These are phyloP conservation scores for Camelina neglecta DNA, from an alignment of 345 rosid species.

Conservation along the genomic window DNA sequence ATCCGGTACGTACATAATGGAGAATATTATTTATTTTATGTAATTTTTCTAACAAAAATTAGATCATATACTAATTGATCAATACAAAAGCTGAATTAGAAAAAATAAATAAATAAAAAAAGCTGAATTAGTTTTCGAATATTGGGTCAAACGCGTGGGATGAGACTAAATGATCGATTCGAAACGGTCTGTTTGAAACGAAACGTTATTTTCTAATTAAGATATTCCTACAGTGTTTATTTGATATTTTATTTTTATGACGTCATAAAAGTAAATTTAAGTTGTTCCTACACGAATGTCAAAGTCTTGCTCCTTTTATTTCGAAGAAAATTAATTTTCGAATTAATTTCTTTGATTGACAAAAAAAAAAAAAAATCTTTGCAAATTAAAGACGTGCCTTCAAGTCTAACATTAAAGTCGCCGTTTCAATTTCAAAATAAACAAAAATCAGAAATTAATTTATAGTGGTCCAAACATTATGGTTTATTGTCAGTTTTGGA, in stretches of 20 bases:
- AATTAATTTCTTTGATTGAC: background rate
- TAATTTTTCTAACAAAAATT: background rate
- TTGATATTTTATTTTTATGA: too few relatives aligned
- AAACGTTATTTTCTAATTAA: conserved; percentile 19
- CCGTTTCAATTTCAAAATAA: background rate
- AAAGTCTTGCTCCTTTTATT: conserved; percentile 21
- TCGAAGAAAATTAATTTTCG: background rate
- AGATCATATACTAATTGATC: background rate
- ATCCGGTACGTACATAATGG: background rate
- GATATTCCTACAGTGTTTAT: too few relatives aligned
- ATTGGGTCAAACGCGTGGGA: background rate
- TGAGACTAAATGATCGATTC: conserved; percentile 8
- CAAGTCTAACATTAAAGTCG: conserved; percentile 19
- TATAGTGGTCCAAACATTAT: too few relatives aligned
- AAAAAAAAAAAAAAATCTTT: background rate
- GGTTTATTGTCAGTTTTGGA: background rate
- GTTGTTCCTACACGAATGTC: conserved; percentile 2
- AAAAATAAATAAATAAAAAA: too few relatives aligned
- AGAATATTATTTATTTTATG: background rate
- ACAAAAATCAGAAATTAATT: background rate
- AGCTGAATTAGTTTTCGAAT: background rate
- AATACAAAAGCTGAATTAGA: background rate
- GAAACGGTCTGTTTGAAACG: conserved; percentile 3
- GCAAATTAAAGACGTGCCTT: conserved; percentile 12
- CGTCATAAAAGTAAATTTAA: too few relatives aligned